phyloP scores from a whole-genome alignment of 1,284 basidiomycete species.

The Exsudoporus floridanus region DNA sequence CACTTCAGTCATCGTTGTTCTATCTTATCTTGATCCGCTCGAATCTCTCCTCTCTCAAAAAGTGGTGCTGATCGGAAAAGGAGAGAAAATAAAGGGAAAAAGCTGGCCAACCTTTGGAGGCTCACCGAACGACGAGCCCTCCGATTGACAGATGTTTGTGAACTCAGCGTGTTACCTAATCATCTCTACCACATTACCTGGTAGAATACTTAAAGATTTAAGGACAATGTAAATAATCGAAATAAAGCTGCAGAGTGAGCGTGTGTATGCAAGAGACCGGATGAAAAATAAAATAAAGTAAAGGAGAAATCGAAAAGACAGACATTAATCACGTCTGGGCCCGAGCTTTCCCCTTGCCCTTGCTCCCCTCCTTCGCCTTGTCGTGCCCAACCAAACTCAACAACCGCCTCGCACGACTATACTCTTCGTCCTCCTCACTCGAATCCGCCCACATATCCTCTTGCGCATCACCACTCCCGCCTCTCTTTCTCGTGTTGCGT shows the following conservation, averaged over 20 bases:
- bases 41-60: background rate
- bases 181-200: background rate
- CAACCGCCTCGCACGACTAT: constrained; percentile 54
- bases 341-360: constrained; percentile 30
- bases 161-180: constrained; percentile 12
- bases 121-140: background rate
- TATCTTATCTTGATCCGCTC: background rate
- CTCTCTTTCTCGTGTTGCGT: background rate
- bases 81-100: background rate
- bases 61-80: background rate
- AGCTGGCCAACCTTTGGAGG: background rate
- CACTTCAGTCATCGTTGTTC: constrained; percentile 16
- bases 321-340: constrained; percentile 6
- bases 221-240: background rate
- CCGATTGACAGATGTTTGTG: constrained; percentile 1
- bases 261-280: background rate
- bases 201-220: background rate
- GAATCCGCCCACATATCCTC: constrained; percentile 67
- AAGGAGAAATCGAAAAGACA: background rate
- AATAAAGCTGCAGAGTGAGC: background rate
- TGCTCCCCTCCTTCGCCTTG: constrained; percentile 32
- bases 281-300: background rate
- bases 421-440: constrained; percentile 70
- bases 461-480: background rate
- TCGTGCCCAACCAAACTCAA: constrained; percentile 47